Conservation (phyloP, 306 rosid species). For the Luffa acutangula region DNA sequence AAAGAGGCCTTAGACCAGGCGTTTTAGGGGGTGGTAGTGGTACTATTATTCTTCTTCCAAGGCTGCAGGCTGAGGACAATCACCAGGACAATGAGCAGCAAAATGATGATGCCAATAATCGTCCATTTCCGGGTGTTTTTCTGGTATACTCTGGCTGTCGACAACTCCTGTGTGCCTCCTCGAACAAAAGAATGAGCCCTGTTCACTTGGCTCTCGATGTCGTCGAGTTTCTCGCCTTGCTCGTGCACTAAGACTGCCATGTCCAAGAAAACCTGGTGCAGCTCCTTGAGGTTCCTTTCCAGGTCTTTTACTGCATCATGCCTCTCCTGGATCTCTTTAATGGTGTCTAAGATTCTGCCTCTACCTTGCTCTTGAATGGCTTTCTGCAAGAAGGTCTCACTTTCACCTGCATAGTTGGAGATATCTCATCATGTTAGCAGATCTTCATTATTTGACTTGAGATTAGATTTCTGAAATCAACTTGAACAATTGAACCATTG, state of each 20-base stretch:
- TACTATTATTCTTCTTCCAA: constrained; percentile 16
- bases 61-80: constrained; percentile 43
- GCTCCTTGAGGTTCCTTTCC: constrained; percentile 69
- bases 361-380: constrained; percentile 82
- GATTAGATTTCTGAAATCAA: neutral
- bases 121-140: constrained; percentile 54
- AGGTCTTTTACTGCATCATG: constrained; percentile 70
- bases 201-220: constrained; percentile 65
- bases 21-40: neutral
- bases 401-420: constrained; percentile 48
- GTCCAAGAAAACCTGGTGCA: constrained; percentile 89
- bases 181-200: constrained; percentile 60
- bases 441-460: neutral
- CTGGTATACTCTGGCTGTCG: constrained; percentile 42
- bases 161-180: constrained; percentile 44
- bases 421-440: neutral
- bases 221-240: constrained; percentile 73
- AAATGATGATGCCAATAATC: constrained; percentile 33
- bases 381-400: constrained; percentile 74
- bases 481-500: neutral
- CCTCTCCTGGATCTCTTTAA: constrained; percentile 79
- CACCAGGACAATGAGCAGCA: constrained; percentile 35
- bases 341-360: constrained; percentile 59
- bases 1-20: neutral
- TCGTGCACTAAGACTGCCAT: constrained; percentile 78